Percentiles rank a stretch among this genome's conserved stretches.
These are phyloP conservation scores for Panaeolus cyanescens DNA, from an alignment of 768 basidiomycete species.

Conservation along the genomic window DNA sequence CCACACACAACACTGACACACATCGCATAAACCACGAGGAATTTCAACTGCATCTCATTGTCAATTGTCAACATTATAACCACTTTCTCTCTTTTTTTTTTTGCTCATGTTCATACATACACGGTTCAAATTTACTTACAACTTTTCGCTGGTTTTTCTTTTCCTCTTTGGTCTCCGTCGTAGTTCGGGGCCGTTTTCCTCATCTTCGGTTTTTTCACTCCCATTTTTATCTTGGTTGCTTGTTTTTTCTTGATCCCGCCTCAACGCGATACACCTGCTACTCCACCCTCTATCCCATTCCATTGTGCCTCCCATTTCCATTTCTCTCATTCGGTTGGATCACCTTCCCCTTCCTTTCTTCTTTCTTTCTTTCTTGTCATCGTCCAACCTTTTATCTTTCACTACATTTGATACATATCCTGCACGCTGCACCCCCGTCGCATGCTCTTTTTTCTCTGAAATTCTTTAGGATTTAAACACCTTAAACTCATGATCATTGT, in stretches of 20 bases:
- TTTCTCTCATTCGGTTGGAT: not conserved
- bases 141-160: not conserved
- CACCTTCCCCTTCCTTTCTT: not conserved
- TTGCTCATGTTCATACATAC: not conserved
- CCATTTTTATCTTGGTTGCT: not conserved
- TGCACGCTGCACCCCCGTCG: too few species aligned
- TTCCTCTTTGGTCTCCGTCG: not conserved
- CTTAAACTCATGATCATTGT: slow-evolving; percentile 1
- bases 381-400: too few species aligned
- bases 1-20: not conserved
- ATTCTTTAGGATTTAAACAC: too few species aligned
- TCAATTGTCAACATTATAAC: too few species aligned
- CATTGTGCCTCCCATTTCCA: not conserved
- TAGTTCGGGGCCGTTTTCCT: not conserved
- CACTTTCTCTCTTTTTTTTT: too few species aligned
- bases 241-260: not conserved
- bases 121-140: not conserved
- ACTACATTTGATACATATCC: not conserved
- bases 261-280: not conserved
- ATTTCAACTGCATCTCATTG: not conserved
- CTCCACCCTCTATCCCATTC: not conserved
- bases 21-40: not conserved
- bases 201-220: too few species aligned
- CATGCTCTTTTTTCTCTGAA: not conserved
- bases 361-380: not conserved